Evolutionary conservation across 2,329 filamentous ascomycete genomes (phyloP), one percentile per base, ranked within the genome.

Genomic region (Fusarium nelsonii): DNA sequence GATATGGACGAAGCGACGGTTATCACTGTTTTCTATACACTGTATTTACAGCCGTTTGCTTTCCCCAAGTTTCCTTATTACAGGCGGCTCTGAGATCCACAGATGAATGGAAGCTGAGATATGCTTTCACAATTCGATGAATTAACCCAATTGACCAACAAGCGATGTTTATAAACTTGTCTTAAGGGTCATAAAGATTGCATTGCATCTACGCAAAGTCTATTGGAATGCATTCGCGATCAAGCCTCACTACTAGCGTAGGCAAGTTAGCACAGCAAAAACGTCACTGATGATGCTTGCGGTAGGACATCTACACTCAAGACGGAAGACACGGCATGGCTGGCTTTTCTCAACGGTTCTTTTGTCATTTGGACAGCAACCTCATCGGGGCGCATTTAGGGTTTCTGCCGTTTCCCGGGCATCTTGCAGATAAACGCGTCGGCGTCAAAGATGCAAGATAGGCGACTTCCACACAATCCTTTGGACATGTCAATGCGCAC

Each of bases 271-370:
- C 40, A 39, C 32, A 58, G 63, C 46, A 45, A 68, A 45, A 60
- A 68, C 58, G 58, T 58, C 67, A 68, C 37, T 45, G 39, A 56
- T 70, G 67, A 70, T 70, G 67, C 37, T 70, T 68, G 54, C 67
- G 63, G 59, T 39, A 48, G 52, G 28, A 34, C 28, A 28, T 48
- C 39, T 28, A 43, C 10, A 11, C 30, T 44, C 30, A 28, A 49
- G 43, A 53, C 43, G 37, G 56, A 61, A 46, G 26, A 46, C 43
- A 56, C 40, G 39, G 33, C 32, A 50, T 57, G 30, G 43, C 33
- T 61, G 60, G 18, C 28, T 48, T 49, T 45, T 55, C 30, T n/a
- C 40, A 70, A 53, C 67, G 63, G 67, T 33, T 50, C 26, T 50
- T 10, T 32, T 41, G 18, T 34, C 48, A n/a, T 41, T 36, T 61